Base-by-base conservation (phyloP, 2,329 filamentous ascomycete species). In the Cordyceps militaris region DNA sequence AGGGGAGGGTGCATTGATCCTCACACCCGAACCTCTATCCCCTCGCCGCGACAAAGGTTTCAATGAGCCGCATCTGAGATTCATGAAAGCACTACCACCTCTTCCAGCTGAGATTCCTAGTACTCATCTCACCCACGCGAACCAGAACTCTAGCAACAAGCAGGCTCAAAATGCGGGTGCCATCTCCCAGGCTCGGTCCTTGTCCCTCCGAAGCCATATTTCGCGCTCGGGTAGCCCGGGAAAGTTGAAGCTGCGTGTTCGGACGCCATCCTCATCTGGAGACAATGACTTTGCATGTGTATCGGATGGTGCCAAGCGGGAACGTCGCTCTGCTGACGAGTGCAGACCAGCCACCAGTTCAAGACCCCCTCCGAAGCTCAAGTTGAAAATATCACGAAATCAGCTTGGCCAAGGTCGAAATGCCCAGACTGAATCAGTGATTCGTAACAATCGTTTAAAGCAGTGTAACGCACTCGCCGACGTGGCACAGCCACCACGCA, bases 41-140 rank as follows among this genome's bases (percentile, higher is more conserved):
- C 75, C 77, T 34, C 70, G 68, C 34, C 70, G 71, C 28, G 70
- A 75, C 61, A 69, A 79, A 19, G 68, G 77, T 40, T 78, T 76
- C 58, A 78, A 76, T 54, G 44, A 49, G 13, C 61, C 80, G 76
- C 61, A 76, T 79, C 53, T 76, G 7, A 73, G 74, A 42, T 66
- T 81, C 14, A 81, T 81, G 77, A 81, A 82, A 63, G 73, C 75
- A 23, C 62, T 81, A 43, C 79, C 79, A 14, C 70, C 75, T 14
- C 62, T 80, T 8, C 78, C 78, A 3, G 66, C 65, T 4, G 67
- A 70, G 28, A 36, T 23, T 14, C 9, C 11, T 23, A 16, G 4
- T 11, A 46, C 6, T 24, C 38, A 42, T 2, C 49, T 16, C 19
- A 38, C 21, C 38, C 55, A 62, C 13, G 57, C 9, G n/a, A 2